A percentile compares a stretch with the other conserved stretches of the same genome.
phyloP scores from a whole-genome alignment of 83 land plant genomes.

The Diphasiastrum complanatum region DNA sequence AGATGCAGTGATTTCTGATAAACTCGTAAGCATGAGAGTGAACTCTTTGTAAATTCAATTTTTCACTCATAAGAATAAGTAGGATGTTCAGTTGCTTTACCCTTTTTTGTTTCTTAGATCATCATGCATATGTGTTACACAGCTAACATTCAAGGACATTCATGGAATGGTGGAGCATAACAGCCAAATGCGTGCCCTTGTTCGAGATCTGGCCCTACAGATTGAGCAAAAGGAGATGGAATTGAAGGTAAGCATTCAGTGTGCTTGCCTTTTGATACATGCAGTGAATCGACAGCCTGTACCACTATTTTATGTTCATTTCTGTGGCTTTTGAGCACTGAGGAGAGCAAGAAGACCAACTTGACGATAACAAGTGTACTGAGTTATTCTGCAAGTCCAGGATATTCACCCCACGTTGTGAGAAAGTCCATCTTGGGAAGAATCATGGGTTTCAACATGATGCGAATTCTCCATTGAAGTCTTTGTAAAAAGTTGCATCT shows the following conservation, averaged over 20 bases:
- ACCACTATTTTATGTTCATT: too few species aligned
- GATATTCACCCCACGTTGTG: too few species aligned
- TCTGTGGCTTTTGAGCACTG: too few species aligned
- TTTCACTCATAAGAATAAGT: conserved; percentile 1
- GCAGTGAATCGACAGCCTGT: too few species aligned
- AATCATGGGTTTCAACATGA: too few species aligned
- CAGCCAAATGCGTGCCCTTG: conserved; percentile 61
- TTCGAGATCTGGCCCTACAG: conserved; percentile 52
- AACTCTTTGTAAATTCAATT: neutral
- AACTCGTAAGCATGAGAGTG: conserved; percentile 31
- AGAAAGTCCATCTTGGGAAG: too few species aligned
- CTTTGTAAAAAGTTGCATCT: too few species aligned
- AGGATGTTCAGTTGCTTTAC: neutral
- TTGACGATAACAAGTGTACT: too few species aligned
- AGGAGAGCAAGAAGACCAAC: too few species aligned
- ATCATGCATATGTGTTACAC: conserved; percentile 12
- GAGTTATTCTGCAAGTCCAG: too few species aligned
- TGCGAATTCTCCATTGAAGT: too few species aligned
- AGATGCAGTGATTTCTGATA: conserved; percentile 48
- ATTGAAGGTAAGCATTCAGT: conserved; percentile 42
- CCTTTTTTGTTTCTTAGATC: neutral
- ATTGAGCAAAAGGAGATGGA: conserved; percentile 49
- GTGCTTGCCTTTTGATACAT: too few species aligned
- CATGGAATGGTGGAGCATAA: conserved; percentile 92
- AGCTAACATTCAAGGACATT: conserved; percentile 83